A percentile compares a stretch with the other conserved stretches of the same genome.
phyloP scores from a whole-genome alignment of 495 filamentous ascomycete species.

The Trichodelitschia bisporula region DNA sequence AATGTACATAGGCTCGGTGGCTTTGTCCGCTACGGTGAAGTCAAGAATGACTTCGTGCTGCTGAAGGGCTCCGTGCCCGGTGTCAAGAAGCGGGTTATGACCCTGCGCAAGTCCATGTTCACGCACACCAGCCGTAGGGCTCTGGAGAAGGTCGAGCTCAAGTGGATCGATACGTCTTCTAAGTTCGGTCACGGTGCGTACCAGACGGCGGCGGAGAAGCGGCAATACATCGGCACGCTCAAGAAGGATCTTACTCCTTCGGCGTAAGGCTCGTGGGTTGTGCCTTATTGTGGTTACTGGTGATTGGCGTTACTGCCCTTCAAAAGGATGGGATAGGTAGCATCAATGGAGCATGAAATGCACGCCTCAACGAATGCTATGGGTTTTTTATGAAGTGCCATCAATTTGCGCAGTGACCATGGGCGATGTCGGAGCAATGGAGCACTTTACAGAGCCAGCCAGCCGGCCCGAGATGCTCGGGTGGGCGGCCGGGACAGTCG shows the following conservation, averaged over 20 bases:
- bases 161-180: slow-evolving; percentile 99
- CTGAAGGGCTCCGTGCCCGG: slow-evolving; percentile 94
- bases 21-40: slow-evolving; percentile 95
- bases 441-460: too few species aligned
- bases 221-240: slow-evolving; percentile 78
- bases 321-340: too few species aligned
- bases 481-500: too few species aligned
- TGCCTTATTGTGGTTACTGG: too few species aligned
- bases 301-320: too few species aligned
- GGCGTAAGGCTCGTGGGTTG: too few species aligned
- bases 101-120: slow-evolving; percentile 98
- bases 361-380: too few species aligned
- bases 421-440: too few species aligned
- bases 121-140: slow-evolving; percentile 82
- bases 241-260: slow-evolving; percentile 82
- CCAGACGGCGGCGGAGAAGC: slow-evolving; percentile 96
- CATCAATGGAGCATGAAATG: too few species aligned
- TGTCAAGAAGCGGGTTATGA: slow-evolving; percentile 99
- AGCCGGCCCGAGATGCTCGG: too few species aligned
- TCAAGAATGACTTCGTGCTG: slow-evolving; percentile 98
- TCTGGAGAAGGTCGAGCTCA: slow-evolving; percentile 97
- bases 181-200: slow-evolving; percentile 99
- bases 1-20: slow-evolving; percentile 54
- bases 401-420: too few species aligned
- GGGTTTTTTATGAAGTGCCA: too few species aligned